Percentiles rank a stretch among this genome's conserved stretches.
phyloP scores from a whole-genome alignment of 2,329 filamentous ascomycete genomes.

The Cladobotryum protrusum region DNA sequence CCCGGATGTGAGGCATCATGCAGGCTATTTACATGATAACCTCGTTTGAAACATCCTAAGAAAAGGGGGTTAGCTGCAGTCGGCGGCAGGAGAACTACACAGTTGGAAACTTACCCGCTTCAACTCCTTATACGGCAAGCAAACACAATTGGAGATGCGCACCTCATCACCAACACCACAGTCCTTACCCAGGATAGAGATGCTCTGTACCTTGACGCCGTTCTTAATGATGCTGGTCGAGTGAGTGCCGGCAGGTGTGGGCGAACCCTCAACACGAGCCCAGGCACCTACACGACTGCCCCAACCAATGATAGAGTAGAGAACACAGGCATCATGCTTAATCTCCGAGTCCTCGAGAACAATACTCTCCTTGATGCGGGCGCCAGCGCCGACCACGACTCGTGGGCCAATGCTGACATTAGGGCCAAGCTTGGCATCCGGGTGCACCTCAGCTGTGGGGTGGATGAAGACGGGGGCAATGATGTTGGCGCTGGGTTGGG shows the following conservation, averaged over 20 bases:
- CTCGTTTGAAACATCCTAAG: constrained; percentile 74
- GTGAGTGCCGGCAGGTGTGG: constrained; percentile 80
- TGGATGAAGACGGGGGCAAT: constrained; percentile 93
- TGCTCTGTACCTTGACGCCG: constrained; percentile 96
- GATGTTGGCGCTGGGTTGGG: constrained; percentile 77
- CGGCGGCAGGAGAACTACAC: neutral
- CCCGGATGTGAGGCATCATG: no score
- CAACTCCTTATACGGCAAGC: constrained; percentile 94
- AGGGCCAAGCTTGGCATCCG: constrained; percentile 91
- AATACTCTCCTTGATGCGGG: constrained; percentile 90
- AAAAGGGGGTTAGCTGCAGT: constrained; percentile 19
- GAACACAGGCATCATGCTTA: constrained; percentile 91
- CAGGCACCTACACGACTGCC: constrained; percentile 93
- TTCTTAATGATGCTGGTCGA: constrained; percentile 95
- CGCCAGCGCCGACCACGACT: constrained; percentile 76
- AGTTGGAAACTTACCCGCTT: constrained; percentile 65
- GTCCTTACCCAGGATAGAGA: constrained; percentile 96
- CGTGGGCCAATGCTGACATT: constrained; percentile 96
- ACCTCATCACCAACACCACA: constrained; percentile 91
- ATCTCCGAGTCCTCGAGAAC: constrained; percentile 93
- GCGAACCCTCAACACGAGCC: constrained; percentile 94
- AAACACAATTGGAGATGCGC: constrained; percentile 94
- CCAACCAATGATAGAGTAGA: constrained; percentile 97
- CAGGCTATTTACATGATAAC: constrained; percentile 73
- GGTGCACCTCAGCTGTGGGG: constrained; percentile 82